phyloP scores from a whole-genome alignment of 148 eudicot genomes.

The Polygonum aviculare region DNA sequence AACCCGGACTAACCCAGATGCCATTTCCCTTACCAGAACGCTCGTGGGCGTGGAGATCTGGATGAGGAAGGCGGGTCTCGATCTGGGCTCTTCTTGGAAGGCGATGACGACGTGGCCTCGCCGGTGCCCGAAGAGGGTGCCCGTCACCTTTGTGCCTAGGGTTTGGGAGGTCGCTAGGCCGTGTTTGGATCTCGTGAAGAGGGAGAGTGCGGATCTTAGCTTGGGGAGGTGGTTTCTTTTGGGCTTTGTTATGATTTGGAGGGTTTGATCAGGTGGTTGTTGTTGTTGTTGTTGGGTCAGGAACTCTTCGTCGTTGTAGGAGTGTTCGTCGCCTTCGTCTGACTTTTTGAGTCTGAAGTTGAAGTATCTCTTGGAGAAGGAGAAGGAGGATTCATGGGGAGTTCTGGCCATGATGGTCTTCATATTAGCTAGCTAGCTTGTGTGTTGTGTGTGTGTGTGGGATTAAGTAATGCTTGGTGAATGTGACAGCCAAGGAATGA shows the following conservation, averaged over 20 bases:
- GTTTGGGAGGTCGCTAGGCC: slow-evolving; percentile 10
- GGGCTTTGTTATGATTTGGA: slow-evolving; percentile 9
- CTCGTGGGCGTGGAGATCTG: slow-evolving; percentile 53
- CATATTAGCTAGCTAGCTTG: slow-evolving; percentile 19
- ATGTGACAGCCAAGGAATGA: slow-evolving; percentile 2
- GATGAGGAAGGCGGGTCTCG: slow-evolving; percentile 39
- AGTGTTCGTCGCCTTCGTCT: slow-evolving; percentile 26
- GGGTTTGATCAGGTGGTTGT: not conserved
- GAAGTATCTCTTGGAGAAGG: slow-evolving; percentile 80
- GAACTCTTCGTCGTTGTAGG: slow-evolving; percentile 17
- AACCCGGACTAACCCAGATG: slow-evolving; percentile 52
- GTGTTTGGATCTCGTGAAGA: slow-evolving; percentile 32
- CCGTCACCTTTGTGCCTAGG: slow-evolving; percentile 49
- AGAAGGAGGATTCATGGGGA: slow-evolving; percentile 61
- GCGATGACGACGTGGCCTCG: slow-evolving; percentile 53
- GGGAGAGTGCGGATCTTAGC: slow-evolving; percentile 41
- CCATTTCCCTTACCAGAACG: slow-evolving; percentile 53
- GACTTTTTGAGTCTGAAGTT: slow-evolving; percentile 42
- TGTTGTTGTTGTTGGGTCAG: not conserved
- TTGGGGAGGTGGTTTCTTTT: slow-evolving; percentile 42
- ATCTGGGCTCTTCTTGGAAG: slow-evolving; percentile 41
- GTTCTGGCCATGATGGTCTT: slow-evolving; percentile 64
- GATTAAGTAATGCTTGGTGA: no score
- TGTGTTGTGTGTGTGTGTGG: no score
- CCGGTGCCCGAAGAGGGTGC: slow-evolving; percentile 56